phyloP scores from a whole-genome alignment of 2,329 filamentous ascomycete species.

The Trichoderma simmonsii region DNA sequence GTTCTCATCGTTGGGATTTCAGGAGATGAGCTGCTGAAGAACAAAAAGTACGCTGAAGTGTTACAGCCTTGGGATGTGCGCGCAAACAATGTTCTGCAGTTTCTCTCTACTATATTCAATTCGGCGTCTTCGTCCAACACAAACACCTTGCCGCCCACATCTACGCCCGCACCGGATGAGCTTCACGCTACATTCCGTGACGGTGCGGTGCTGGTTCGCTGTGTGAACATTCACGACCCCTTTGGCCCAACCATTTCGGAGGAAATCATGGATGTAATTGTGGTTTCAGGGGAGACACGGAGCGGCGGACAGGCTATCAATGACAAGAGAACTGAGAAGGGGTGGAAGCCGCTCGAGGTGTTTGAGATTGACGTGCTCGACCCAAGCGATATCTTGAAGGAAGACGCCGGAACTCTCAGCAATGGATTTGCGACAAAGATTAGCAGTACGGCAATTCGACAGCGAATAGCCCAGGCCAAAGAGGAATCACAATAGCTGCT shows the following conservation, averaged over 20 bases:
- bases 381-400: conserved; percentile 43
- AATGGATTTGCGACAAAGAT: conserved; percentile 73
- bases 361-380: conserved; percentile 91
- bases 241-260: conserved; percentile 90
- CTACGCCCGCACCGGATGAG: conserved; percentile 26
- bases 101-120: conserved; percentile 64
- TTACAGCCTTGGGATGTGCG: conserved; percentile 79
- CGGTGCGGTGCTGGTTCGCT: conserved; percentile 64
- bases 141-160: neutral
- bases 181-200: conserved; percentile 53
- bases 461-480: conserved; percentile 40
- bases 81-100: conserved; percentile 65
- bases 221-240: conserved; percentile 80
- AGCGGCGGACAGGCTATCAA: conserved; percentile 84
- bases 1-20: conserved; percentile 82
- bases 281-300: conserved; percentile 85
- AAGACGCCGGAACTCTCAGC: conserved; percentile 42
- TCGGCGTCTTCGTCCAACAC: conserved; percentile 34
- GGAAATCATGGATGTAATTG: conserved; percentile 71
- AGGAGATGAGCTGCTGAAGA: conserved; percentile 77
- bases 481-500: neutral
- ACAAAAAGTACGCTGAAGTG: conserved; percentile 81
- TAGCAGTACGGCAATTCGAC: conserved; percentile 82
- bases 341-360: conserved; percentile 72
- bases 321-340: conserved; percentile 69